Conservation (phyloP, 1,284 basidiomycete species). For the Ceratobasidium sp. region DNA sequence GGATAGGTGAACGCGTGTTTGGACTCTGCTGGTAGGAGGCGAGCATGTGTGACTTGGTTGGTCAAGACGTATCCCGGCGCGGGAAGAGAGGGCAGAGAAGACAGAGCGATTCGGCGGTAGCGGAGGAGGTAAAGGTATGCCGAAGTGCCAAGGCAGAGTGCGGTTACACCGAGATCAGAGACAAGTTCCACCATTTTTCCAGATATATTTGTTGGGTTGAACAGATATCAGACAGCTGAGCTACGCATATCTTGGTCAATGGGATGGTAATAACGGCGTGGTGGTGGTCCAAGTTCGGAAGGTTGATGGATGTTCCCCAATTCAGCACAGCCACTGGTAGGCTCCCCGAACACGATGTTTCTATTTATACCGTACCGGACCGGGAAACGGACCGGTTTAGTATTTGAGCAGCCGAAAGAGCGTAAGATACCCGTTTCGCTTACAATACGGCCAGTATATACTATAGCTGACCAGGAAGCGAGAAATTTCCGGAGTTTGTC, state of each 20-base stretch:
- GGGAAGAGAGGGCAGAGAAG: neutral
- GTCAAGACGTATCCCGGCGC: conserved; percentile 56
- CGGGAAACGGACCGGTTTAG: too few species aligned
- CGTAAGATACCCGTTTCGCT: too few species aligned
- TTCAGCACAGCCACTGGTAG: neutral
- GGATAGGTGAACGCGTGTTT: conserved; percentile 70
- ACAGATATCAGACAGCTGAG: neutral
- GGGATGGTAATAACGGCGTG: too few species aligned
- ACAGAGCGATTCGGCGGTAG: neutral
- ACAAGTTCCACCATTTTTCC: neutral
- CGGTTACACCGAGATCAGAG: neutral
- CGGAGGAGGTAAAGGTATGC: conserved; percentile 20
- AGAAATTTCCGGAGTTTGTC: too few species aligned
- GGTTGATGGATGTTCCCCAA: neutral
- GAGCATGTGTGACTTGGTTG: conserved; percentile 64
- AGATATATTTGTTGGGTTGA: neutral
- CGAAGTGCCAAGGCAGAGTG: conserved; percentile 10
- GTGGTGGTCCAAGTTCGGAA: neutral
- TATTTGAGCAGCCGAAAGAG: too few species aligned
- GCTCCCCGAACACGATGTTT: too few species aligned
- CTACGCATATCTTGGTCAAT: neutral
- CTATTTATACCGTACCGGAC: too few species aligned
- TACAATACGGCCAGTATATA: too few species aligned
- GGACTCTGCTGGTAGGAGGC: conserved; percentile 61
- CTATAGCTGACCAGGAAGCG: too few species aligned